These are phyloP conservation scores for Hanseniaspora uvarum DNA, from an alignment of 1,139 yeast species.

Conservation along the genomic window DNA sequence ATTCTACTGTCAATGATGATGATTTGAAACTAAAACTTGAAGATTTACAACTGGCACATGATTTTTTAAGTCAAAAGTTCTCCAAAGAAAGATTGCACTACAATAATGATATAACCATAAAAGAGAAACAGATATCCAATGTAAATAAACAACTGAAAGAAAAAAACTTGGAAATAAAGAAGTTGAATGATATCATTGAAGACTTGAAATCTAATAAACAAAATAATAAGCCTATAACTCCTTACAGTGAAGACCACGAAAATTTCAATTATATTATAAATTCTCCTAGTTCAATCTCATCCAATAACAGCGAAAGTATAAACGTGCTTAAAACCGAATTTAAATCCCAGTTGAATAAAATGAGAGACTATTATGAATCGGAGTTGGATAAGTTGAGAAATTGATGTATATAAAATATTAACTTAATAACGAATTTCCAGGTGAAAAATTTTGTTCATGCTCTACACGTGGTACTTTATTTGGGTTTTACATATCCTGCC, in stretches of 20 bases:
- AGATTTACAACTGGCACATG: slow-evolving; percentile 31
- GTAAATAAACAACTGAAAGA: neutral
- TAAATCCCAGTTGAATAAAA: slow-evolving; percentile 9
- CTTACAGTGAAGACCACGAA: slow-evolving; percentile 3
- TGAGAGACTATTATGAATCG: slow-evolving; percentile 10
- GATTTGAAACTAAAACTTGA: slow-evolving; percentile 15
- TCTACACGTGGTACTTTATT: neutral
- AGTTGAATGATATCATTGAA: neutral
- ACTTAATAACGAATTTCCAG: too few relatives aligned
- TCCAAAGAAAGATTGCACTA: slow-evolving; percentile 29
- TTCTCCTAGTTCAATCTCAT: slow-evolving; percentile 10
- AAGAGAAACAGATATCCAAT: slow-evolving; percentile 5
- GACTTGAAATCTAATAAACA: neutral
- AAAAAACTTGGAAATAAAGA: slow-evolving; percentile 2
- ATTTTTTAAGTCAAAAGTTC: slow-evolving; percentile 29
- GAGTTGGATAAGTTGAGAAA: slow-evolving; percentile 10
- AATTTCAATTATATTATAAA: neutral
- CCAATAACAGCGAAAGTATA: slow-evolving; percentile 13
- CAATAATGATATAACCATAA: slow-evolving; percentile 11
- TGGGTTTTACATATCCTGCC: too few relatives aligned
- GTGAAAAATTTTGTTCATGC: too few relatives aligned
- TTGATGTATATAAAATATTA: neutral
- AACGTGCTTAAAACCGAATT: slow-evolving; percentile 10
- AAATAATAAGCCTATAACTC: neutral
- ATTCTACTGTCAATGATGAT: neutral